Evolutionary conservation across 768 basidiomycete genomes (phyloP), one percentile per base, ranked within the genome.

Genomic region (Auricularia heimuer): DNA sequence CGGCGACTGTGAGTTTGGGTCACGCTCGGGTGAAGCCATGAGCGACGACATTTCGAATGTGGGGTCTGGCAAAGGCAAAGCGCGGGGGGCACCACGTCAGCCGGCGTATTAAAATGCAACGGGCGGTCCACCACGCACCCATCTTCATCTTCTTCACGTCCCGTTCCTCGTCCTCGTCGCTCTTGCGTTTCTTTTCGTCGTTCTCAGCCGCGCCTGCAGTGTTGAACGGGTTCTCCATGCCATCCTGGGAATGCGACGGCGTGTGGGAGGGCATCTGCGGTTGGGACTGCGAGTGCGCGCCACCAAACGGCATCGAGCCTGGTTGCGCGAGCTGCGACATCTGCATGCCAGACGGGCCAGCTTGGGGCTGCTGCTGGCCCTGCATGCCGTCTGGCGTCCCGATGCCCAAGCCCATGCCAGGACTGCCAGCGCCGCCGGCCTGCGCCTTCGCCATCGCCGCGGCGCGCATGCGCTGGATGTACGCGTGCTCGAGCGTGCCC

Each of bases 401-500:
- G 39, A 7, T 14, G 39, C 39, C 39, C 39, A 42, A 1, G 39
- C 39, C 39, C 12, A 62, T 61, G 37, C 29, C 29, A 29, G 29
- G 29, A 3, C 29, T 29, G 29, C 29, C 29, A 29, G 63, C 56
- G 42, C 62, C 34, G 33, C 61, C 37, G 47, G 39, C 35, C 61
- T 63, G 63, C 58, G 63, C 74, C 67, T 75, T 75, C 51, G 72
- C 70, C 63, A 70, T 71, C 74, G 83, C 79, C 36, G 79, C 78
- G 68, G 82, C 83, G 69, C 82, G 83, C 67, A 83, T 86, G 63
- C 85, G 77, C 47, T 86, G 84, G 73, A 82, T 81, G 72, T 87
- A 89, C 35, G 77, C 72, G 36, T 88, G 86, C 74, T 93, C 91
- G 69, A 92, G 90, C 3, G 89, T 87, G 45, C 77, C 76, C 24